phyloP scores from a whole-genome alignment of 2,329 filamentous ascomycete genomes.

The Curvularia verruculosa region DNA sequence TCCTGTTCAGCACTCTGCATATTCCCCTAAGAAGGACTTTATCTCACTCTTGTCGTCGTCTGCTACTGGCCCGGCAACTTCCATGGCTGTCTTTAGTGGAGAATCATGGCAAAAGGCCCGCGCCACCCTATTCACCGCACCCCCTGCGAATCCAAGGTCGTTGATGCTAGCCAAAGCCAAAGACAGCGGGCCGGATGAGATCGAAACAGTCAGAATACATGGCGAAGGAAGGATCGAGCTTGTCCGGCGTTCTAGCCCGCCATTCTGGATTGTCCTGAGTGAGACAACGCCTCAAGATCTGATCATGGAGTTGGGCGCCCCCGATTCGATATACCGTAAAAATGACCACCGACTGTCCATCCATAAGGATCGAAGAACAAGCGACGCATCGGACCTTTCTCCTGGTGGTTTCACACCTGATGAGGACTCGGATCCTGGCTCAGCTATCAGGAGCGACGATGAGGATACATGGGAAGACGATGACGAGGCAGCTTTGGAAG shows the following conservation, averaged over 20 bases:
- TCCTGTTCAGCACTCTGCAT: conserved; percentile 73
- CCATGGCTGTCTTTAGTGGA: conserved; percentile 90
- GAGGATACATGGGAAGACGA: conserved; percentile 57
- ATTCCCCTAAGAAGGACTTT: conserved; percentile 78
- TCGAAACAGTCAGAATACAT: conserved; percentile 78
- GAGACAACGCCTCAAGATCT: conserved; percentile 92
- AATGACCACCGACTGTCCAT: conserved; percentile 88
- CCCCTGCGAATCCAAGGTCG: conserved; percentile 75
- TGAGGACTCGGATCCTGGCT: conserved; percentile 44
- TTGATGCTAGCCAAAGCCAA: conserved; percentile 70
- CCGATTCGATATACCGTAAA: conserved; percentile 92
- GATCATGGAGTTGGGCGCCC: conserved; percentile 86
- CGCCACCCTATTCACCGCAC: conserved; percentile 74
- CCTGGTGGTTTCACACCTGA: conserved; percentile 37
- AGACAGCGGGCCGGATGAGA: conserved; percentile 84
- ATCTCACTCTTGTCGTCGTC: conserved; percentile 83
- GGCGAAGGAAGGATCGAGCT: conserved; percentile 81
- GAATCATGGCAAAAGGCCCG: conserved; percentile 88
- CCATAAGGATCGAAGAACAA: conserved; percentile 59
- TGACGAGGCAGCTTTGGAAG: conserved; percentile 57
- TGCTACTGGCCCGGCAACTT: conserved; percentile 75
- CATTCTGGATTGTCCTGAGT: conserved; percentile 76
- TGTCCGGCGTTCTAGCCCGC: conserved; percentile 69
- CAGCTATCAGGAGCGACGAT: conserved; percentile 44
- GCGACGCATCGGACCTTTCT: conserved; percentile 46